Evolutionary conservation across 2,329 filamentous ascomycete species (phyloP), one percentile per base, ranked within the genome.

Genomic region (Alternaria incomplexa): DNA sequence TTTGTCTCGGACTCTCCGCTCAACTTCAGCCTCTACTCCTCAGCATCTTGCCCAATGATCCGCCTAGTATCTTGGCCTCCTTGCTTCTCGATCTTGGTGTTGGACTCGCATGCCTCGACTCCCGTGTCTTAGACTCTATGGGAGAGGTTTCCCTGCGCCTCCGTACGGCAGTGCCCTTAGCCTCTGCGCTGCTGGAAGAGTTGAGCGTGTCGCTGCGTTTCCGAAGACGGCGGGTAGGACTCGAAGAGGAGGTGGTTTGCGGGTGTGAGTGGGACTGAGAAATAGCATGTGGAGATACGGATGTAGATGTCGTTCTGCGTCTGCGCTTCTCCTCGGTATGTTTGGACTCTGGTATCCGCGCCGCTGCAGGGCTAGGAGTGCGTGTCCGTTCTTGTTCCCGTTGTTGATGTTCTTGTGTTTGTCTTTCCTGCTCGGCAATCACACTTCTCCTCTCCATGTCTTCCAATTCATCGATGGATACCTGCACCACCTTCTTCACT

Each of bases 171-270:
- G 17, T 17, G 11, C 48, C 63, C 26, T 61, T 64, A 5, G 59
- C 57, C 40, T 72, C 70, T 4, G 60, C 47, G 5, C 68, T 68
- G 20, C 58, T 43, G 15, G 64, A 55, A 15, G 68, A 71, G 26
- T 46, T 71, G 43, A 71, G 56, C 5, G 71, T 73, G 50, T 73
- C 68, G 32, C 71, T 73, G 17, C 70, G 61, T 45, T 71, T 73
- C 32, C 70, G 64, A 4, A 69, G 58, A 15, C 67, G 65, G 36
- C 67, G 66, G 9, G 58, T 50, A 6, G 68, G 52, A 36, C 48
- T 58, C 9, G 59, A 58, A 6, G 36, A 25, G 9, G 63, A 61
- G 10, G 54, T 20, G 5, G 54, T 45, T 17, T 61, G 58, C 10
- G 55, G 22, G 22, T 47, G 56, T n/a, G 56, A 15, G 20, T 22